Evolutionary conservation across 2,329 filamentous ascomycete species (phyloP).

Genomic region (Arthrobotrys megalospora): DNA sequence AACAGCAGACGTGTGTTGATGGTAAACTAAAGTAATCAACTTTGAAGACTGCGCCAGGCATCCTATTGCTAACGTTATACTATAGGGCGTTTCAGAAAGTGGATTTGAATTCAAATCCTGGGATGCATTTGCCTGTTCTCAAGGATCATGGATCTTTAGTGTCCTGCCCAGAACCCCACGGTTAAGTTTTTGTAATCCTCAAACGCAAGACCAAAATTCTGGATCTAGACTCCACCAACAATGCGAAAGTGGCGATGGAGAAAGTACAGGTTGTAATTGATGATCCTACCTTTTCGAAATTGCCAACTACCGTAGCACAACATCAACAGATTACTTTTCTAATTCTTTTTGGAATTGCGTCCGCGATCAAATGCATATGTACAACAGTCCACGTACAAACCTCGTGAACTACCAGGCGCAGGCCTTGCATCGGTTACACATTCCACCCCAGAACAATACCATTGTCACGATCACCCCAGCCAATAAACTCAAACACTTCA

Average conservation of each 20-base stretch:
- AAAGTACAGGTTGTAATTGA: background rate
- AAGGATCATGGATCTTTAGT: constrained; percentile 22
- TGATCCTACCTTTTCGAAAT: background rate
- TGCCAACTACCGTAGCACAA: constrained; percentile 1
- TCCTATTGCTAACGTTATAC: constrained; percentile 8
- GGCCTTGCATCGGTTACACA: constrained; percentile 26
- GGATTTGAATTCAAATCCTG: constrained; percentile 24
- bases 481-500: background rate
- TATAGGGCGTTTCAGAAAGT: background rate
- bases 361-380: background rate
- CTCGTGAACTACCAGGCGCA: constrained; percentile 27
- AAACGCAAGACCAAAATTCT: background rate
- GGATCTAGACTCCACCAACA: background rate
- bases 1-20: background rate
- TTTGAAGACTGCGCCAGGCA: constrained; percentile 3
- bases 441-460: constrained; percentile 13
- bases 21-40: background rate
- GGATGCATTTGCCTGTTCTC: background rate
- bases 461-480: constrained; percentile 1
- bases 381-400: background rate
- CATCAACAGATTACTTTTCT: background rate
- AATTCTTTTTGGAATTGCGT: background rate
- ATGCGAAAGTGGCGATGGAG: background rate
- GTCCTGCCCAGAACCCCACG: constrained; percentile 1
- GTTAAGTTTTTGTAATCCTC: constrained; percentile 4